Base-by-base conservation (phyloP, 768 basidiomycete genomes). In the Naematelia encephala region DNA sequence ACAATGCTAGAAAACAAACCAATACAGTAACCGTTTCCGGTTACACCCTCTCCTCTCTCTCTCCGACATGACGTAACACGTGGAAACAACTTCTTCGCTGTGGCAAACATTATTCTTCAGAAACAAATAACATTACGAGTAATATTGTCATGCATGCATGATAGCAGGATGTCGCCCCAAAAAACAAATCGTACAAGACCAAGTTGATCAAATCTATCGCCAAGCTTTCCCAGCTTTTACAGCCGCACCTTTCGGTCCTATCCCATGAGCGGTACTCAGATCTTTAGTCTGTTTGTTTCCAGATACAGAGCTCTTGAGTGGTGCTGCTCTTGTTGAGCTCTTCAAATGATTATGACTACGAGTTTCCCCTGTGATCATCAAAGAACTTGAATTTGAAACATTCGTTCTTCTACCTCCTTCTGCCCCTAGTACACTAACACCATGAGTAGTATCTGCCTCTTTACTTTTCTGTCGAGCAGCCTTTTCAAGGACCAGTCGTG, bases 401-500 rank as follows among this genome's bases (percentile, higher is more conserved):
- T 52, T 52, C 14, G 29, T 39, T 23, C 51, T 28, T 19, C 51
- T 52, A 10, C 51, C 51, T 3, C 51, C 51, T 14, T 52, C 51
- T 4, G 23, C 14, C 2, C 51, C 51, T 19, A 52, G 23, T 11
- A 52, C 51, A 22, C 25, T 28, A 39, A 16, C 8, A 39, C 8
- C 34, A 39, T 39, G 34, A 39, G 34, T 8, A 39, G 34, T 16
- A 16, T 16, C 34, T 3, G 28, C 51, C n/a, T 52, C 63, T 27
- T 59, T 49, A 19, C 60, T 28, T 48, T 65, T 65, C 26, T 60
- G 52, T 27, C 67, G 19, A 2, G 69, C 65, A 16, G 67, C 72
- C 56, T 74, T 74, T 43, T 70, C 72, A 21, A 74, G 55, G 11
- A 74, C 72, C 11, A 74, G 47, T 21, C 72, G 55, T 10, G 63